Conservation (phyloP, 2,329 filamentous ascomycete species). For the Aspergillus pseudoterreus region DNA sequence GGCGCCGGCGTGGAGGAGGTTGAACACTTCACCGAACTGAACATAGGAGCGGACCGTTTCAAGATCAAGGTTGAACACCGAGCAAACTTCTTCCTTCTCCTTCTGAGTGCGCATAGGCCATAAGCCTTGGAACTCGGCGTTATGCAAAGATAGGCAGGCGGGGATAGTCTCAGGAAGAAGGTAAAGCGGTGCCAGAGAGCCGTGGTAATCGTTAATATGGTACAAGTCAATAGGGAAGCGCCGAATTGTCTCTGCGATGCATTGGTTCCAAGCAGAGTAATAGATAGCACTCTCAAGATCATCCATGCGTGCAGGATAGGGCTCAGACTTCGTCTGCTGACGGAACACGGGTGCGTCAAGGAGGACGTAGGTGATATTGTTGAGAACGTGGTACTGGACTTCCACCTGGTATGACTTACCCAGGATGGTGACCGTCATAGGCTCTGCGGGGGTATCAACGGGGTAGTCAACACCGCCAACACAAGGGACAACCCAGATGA, state of each 20-base stretch:
- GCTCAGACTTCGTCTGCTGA: slow-evolving; percentile 59
- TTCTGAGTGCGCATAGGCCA: slow-evolving; percentile 64
- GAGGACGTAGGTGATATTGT: slow-evolving; percentile 66
- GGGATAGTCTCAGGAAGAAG: slow-evolving; percentile 61
- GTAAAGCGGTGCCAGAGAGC: slow-evolving; percentile 61
- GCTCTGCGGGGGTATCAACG: slow-evolving; percentile 54
- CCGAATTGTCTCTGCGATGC: slow-evolving; percentile 60
- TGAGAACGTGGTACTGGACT: slow-evolving; percentile 60
- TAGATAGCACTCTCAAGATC: slow-evolving; percentile 65
- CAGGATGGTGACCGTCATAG: slow-evolving; percentile 61
- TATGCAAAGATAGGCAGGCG: slow-evolving; percentile 62
- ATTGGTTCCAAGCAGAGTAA: slow-evolving; percentile 68
- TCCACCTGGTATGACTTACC: slow-evolving; percentile 59
- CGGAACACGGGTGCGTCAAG: slow-evolving; percentile 67
- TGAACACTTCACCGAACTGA: slow-evolving; percentile 67
- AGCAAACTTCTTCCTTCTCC: slow-evolving; percentile 61
- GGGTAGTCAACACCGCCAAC: slow-evolving; percentile 65
- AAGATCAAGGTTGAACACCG: slow-evolving; percentile 59
- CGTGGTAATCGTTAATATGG: slow-evolving; percentile 65
- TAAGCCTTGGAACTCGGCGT: slow-evolving; percentile 66
- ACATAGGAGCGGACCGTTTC: slow-evolving; percentile 59
- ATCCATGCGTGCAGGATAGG: slow-evolving; percentile 66
- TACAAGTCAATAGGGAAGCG: slow-evolving; percentile 62
- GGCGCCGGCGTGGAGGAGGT: slow-evolving; percentile 62
- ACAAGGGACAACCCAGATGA: slow-evolving; percentile 63